A percentile compares a stretch with the other conserved stretches of the same genome.
Evolutionary conservation across 1,284 basidiomycete genomes (phyloP).

Genomic region (Tetrapyrgos nigripes): DNA sequence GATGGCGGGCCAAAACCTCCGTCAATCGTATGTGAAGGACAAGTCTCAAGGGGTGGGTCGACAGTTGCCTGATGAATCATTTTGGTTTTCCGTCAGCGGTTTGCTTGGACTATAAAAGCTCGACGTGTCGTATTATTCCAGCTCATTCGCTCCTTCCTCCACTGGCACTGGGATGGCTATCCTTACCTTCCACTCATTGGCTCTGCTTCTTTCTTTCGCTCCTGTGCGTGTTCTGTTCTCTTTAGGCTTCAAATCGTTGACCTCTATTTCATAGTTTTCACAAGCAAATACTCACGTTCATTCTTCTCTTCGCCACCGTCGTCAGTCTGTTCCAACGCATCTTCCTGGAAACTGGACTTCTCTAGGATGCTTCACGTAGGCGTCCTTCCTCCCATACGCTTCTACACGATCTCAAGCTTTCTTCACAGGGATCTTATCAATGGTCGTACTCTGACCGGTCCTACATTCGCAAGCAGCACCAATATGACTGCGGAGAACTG

Average conservation of each 20-base stretch:
- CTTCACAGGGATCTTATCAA: constrained; percentile 53
- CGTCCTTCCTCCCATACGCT: constrained; percentile 14
- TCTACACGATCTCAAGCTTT: constrained; percentile 2
- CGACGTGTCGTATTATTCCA: constrained; percentile 4
- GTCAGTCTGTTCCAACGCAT: constrained; percentile 42
- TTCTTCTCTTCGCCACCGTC: constrained; percentile 33
- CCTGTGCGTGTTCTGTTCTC: constrained; percentile 35
- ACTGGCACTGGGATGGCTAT: constrained; percentile 28
- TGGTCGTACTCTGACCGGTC: constrained; percentile 57
- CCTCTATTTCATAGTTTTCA: constrained; percentile 26
- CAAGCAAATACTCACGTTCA: constrained; percentile 27
- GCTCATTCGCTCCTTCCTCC: constrained; percentile 4
- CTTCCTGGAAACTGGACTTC: constrained; percentile 64
- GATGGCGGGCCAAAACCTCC: not conserved
- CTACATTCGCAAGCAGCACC: constrained; percentile 48
- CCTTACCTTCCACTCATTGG: constrained; percentile 35
- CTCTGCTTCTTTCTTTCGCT: constrained; percentile 39
- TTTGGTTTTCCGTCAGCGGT: constrained; percentile 7
- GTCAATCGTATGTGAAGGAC: not conserved
- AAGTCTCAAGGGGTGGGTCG: constrained; percentile 4
- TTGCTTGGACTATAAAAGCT: constrained; percentile 15
- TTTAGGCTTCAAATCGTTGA: constrained; percentile 2
- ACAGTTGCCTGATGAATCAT: not conserved
- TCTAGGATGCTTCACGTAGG: constrained; percentile 70
- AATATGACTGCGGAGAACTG: constrained; percentile 73